Evolutionary conservation across 352 stramenopile genomes (phyloP).

Genomic region (Peronosclerospora sorghi): DNA sequence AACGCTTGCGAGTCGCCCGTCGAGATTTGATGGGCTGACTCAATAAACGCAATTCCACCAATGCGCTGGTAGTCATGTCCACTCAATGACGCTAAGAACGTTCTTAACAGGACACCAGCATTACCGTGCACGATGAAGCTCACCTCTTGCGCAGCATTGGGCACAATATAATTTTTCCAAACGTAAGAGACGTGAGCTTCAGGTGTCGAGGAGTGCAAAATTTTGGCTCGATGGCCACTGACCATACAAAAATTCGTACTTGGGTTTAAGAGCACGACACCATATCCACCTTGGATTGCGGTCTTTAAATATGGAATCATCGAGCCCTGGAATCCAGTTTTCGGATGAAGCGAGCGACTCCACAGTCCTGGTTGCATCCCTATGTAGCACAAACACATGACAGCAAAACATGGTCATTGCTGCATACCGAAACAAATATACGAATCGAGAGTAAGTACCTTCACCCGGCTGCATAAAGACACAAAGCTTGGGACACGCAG

Average conservation of each 20-base stretch:
- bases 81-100: constrained; percentile 45
- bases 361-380: constrained; percentile 66
- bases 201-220: constrained; percentile 63
- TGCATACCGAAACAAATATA: background rate
- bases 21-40: constrained; percentile 63
- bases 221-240: constrained; percentile 73
- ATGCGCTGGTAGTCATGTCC: constrained; percentile 50
- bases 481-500: constrained; percentile 64
- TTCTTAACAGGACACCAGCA: constrained; percentile 60
- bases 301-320: constrained; percentile 86
- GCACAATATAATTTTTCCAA: constrained; percentile 81
- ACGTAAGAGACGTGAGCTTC: constrained; percentile 76
- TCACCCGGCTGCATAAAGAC: constrained; percentile 69
- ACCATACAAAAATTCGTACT: constrained; percentile 73
- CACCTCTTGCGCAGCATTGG: constrained; percentile 73
- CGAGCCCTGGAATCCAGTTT: constrained; percentile 75
- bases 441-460: constrained; percentile 14
- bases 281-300: constrained; percentile 73
- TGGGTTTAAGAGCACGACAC: constrained; percentile 73
- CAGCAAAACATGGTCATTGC: background rate
- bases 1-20: constrained; percentile 40
- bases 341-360: constrained; percentile 58
- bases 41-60: constrained; percentile 78
- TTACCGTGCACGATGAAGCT: constrained; percentile 75
- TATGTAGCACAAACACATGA: constrained; percentile 1